Base-by-base conservation (phyloP, 148 eudicot species). In the Amaranthus palmeri region DNA sequence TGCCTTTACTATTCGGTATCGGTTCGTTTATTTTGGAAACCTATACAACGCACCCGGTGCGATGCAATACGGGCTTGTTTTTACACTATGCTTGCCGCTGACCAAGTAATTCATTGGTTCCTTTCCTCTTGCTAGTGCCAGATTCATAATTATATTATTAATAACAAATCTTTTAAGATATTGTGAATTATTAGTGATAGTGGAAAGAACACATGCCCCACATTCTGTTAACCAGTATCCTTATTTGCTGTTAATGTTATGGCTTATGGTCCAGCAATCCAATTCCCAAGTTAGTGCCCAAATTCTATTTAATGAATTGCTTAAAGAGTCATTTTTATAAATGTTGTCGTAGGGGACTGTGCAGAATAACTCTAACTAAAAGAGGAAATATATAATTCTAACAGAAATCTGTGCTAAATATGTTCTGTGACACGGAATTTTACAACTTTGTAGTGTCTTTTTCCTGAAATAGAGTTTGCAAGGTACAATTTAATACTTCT, bases 111-210 rank as follows among this genome's bases (percentile, higher is more conserved):
- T 71, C 43, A 72, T 72, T 77, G 55, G 17, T 58, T 59, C 56
- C 52, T 72, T 72, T 70, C 44, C 71, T 58, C 49, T 65, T 52
- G n/a, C 25, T 44, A 67, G 76, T 74, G 69, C 76, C 67, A 54
- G 17, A 48, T 49, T 36, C 70, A 17, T 63, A 42, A 42, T 50
- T 68, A 2, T 58, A 14, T 59, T 15, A 48, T 68, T n/a, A 9
- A 41, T 42, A 40, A 61, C 46, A 61, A 10, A 62, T 42, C 5
- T 3, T 13, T 46, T 11, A 15, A 46, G 68, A 65, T 47, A 65
- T 46, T 25, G 36, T 25, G 36, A 25, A 25, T 25, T 25, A 25
- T 6, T 44, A 63, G 18, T 63, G 15, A 40, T 54, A 42, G 60
- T 68, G 71, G 60, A 68, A 68, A 68, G 60, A 67, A 36, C 46